phyloP scores from a whole-genome alignment of 2,329 filamentous ascomycete genomes.

The Fusarium sp. region DNA sequence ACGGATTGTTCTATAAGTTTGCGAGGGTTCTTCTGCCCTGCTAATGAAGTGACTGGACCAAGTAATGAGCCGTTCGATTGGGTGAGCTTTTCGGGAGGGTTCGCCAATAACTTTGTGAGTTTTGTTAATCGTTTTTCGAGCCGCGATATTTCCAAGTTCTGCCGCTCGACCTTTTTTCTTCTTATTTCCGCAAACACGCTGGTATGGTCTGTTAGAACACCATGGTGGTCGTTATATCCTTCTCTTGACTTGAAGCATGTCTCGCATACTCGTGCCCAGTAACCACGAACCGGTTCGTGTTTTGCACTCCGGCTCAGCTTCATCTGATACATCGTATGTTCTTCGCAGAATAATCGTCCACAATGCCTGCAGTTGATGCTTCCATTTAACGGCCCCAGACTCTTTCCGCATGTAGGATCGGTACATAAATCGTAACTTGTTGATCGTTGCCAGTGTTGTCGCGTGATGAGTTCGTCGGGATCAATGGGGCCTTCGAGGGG shows the following conservation, averaged over 20 bases:
- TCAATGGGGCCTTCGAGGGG: constrained; percentile 66
- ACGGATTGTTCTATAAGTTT: constrained; percentile 91
- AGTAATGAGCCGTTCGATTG: constrained; percentile 65
- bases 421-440: constrained; percentile 83
- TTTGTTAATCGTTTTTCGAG: constrained; percentile 93
- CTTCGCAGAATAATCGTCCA: constrained; percentile 93
- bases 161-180: constrained; percentile 82
- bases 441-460: constrained; percentile 87
- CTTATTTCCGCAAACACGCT: constrained; percentile 77
- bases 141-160: constrained; percentile 87
- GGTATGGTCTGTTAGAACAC: constrained; percentile 78
- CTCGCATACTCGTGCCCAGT: constrained; percentile 96
- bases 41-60: constrained; percentile 70
- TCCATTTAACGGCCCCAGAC: constrained; percentile 82
- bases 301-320: constrained; percentile 90
- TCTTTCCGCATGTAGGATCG: constrained; percentile 86
- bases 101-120: constrained; percentile 84
- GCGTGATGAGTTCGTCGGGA: constrained; percentile 90
- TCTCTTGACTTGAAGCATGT: constrained; percentile 98
- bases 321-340: constrained; percentile 99
- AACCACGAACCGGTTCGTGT: constrained; percentile 89
- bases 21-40: constrained; percentile 78
- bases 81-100: constrained; percentile 75
- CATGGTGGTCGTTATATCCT: constrained; percentile 91
- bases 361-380: constrained; percentile 95